A percentile compares a stretch with the other conserved stretches of the same genome.
These are phyloP conservation scores for Monosporascus sp. DNA, from an alignment of 2,329 filamentous ascomycete genomes.

Conservation along the genomic window DNA sequence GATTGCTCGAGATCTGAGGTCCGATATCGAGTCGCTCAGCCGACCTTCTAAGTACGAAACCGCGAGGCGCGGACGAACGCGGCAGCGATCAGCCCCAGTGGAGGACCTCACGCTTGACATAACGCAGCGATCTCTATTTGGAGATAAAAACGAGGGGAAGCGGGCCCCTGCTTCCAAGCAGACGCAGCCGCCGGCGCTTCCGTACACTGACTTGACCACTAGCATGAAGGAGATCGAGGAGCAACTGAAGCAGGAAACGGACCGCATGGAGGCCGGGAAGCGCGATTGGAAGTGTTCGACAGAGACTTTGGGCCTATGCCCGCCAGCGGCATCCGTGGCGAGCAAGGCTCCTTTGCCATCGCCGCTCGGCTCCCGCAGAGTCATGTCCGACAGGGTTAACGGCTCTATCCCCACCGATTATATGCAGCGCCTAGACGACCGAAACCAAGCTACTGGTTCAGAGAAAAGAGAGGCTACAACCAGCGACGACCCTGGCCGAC, in stretches of 20 bases:
- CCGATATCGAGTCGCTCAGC: slow-evolving; percentile 20
- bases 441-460: too few species aligned
- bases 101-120: slow-evolving; percentile 23
- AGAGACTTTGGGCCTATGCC: slow-evolving; percentile 7
- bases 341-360: slow-evolving; percentile 3
- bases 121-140: slow-evolving; percentile 19
- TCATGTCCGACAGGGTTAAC: slow-evolving; percentile 19
- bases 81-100: slow-evolving; percentile 17
- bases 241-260: slow-evolving; percentile 19
- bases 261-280: slow-evolving; percentile 10
- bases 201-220: slow-evolving; percentile 20
- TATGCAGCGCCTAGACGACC: too few species aligned
- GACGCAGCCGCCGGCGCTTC: neutral
- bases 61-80: slow-evolving; percentile 6
- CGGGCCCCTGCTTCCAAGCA: neutral
- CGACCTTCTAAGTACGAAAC: slow-evolving; percentile 17
- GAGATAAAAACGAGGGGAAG: slow-evolving; percentile 7
- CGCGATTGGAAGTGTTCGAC: slow-evolving; percentile 12
- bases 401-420: slow-evolving; percentile 9
- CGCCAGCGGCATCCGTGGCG: slow-evolving; percentile 4
- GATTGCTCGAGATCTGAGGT: slow-evolving; percentile 18
- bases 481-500: too few species aligned
- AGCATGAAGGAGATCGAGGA: slow-evolving; percentile 25
- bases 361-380: slow-evolving; percentile 9
- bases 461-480: too few species aligned